Evolutionary conservation across 305 asterid species (phyloP).

Genomic region (Solanum hybrid): DNA sequence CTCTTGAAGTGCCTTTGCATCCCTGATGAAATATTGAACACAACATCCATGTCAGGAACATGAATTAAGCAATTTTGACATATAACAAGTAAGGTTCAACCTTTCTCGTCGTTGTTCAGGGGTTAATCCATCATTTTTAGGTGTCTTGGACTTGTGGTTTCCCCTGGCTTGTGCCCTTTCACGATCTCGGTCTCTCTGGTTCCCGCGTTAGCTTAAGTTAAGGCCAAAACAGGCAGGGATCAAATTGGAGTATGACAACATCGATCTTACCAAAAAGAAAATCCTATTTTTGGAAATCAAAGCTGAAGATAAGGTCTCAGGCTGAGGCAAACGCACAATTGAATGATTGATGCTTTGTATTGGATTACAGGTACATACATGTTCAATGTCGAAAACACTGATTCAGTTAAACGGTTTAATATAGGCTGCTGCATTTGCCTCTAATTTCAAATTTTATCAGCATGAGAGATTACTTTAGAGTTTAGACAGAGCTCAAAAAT

Average conservation of each 20-base stretch:
- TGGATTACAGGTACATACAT: background rate
- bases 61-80: background rate
- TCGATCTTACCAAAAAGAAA: background rate
- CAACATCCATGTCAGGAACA: background rate
- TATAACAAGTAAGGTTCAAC: constrained; percentile 7
- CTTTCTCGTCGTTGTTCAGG: constrained; percentile 83
- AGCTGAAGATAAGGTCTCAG: background rate
- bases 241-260: constrained; percentile 17
- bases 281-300: background rate
- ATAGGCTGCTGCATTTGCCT: background rate
- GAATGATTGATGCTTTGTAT: background rate
- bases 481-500: background rate
- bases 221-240: constrained; percentile 15
- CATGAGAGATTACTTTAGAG: background rate
- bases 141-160: constrained; percentile 31
- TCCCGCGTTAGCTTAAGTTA: constrained; percentile 54
- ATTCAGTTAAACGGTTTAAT: background rate
- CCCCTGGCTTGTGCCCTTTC: constrained; percentile 76
- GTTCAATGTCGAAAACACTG: background rate
- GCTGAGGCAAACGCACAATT: background rate
- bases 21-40: constrained; percentile 24
- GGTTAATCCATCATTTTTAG: constrained; percentile 55
- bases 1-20: constrained; percentile 71
- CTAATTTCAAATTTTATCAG: background rate
- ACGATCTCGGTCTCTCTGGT: constrained; percentile 73